A percentile compares a stretch with the other conserved stretches of the same genome.
phyloP scores from a whole-genome alignment of 2,329 filamentous ascomycete species.

The Boeremia lycopersici region DNA sequence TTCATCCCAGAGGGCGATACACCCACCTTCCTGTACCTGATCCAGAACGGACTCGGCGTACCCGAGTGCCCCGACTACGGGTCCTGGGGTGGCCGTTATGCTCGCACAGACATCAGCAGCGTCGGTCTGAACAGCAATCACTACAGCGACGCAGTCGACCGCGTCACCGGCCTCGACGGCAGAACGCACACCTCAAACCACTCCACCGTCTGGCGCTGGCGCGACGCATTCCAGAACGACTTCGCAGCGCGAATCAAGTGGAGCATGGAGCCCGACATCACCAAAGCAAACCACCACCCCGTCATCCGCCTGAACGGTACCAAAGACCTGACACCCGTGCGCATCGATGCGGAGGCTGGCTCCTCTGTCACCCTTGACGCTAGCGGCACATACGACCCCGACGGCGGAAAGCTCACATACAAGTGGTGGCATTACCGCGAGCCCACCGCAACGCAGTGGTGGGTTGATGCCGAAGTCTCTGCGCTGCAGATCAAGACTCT shows the following conservation, averaged over 20 bases:
- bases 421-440: slow-evolving; percentile 59
- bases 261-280: slow-evolving; percentile 48
- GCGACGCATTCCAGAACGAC: slow-evolving; percentile 58
- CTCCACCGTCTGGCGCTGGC: slow-evolving; percentile 61
- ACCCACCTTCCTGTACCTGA: slow-evolving; percentile 57
- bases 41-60: slow-evolving; percentile 56
- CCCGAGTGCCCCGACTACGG: slow-evolving; percentile 56
- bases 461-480: slow-evolving; percentile 48
- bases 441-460: slow-evolving; percentile 53
- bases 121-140: slow-evolving; percentile 45
- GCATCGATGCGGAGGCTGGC: slow-evolving; percentile 51
- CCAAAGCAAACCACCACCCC: slow-evolving; percentile 55
- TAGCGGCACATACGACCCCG: slow-evolving; percentile 54
- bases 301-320: slow-evolving; percentile 53
- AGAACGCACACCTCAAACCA: slow-evolving; percentile 51
- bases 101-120: slow-evolving; percentile 40
- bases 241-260: slow-evolving; percentile 57
- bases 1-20: slow-evolving; percentile 63
- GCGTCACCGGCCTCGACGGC: slow-evolving; percentile 43
- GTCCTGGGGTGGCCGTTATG: slow-evolving; percentile 59
- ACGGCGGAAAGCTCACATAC: slow-evolving; percentile 52
- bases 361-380: slow-evolving; percentile 53
- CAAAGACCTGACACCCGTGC: slow-evolving; percentile 46
- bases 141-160: slow-evolving; percentile 48
- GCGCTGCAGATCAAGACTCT: slow-evolving; percentile 45